These are phyloP conservation scores for Vitis hybrid DNA, from an alignment of 177 flowering plant genomes.

Conservation along the genomic window DNA sequence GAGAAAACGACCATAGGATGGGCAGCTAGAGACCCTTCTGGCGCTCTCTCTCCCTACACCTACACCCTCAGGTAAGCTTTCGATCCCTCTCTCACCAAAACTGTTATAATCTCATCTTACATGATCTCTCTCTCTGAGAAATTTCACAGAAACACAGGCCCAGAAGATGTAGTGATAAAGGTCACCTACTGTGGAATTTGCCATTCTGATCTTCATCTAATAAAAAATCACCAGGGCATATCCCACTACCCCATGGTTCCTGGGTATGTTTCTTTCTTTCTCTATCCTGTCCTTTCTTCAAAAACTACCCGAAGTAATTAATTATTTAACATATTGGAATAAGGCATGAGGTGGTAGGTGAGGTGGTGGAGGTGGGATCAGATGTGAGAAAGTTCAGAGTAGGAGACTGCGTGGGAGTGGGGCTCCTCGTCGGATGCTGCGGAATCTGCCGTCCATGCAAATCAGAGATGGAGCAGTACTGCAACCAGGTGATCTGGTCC, in stretches of 20 bases:
- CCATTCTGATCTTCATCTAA: slow-evolving; percentile 67
- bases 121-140: not conserved
- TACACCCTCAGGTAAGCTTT: slow-evolving; percentile 63
- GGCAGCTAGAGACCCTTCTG: slow-evolving; percentile 89
- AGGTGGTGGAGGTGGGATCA: slow-evolving; percentile 80
- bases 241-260: slow-evolving; percentile 81
- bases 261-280: slow-evolving; percentile 34
- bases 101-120: not conserved
- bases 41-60: slow-evolving; percentile 72
- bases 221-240: slow-evolving; percentile 69
- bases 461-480: slow-evolving; percentile 72
- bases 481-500: slow-evolving; percentile 76
- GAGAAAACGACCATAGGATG: slow-evolving; percentile 63
- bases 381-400: slow-evolving; percentile 52
- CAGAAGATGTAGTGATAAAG: slow-evolving; percentile 68
- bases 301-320: too few relatives aligned
- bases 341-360: slow-evolving; percentile 89
- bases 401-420: slow-evolving; percentile 79
- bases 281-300: too few relatives aligned
- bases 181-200: slow-evolving; percentile 67
- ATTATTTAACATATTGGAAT: too few relatives aligned
- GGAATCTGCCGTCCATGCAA: slow-evolving; percentile 59
- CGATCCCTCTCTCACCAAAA: too few relatives aligned
- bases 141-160: slow-evolving; percentile 66
- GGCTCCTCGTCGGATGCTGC: slow-evolving; percentile 71